These are phyloP conservation scores for Cymbopogon citratus DNA, from an alignment of 176 grass and related monocot species.

Conservation along the genomic window DNA sequence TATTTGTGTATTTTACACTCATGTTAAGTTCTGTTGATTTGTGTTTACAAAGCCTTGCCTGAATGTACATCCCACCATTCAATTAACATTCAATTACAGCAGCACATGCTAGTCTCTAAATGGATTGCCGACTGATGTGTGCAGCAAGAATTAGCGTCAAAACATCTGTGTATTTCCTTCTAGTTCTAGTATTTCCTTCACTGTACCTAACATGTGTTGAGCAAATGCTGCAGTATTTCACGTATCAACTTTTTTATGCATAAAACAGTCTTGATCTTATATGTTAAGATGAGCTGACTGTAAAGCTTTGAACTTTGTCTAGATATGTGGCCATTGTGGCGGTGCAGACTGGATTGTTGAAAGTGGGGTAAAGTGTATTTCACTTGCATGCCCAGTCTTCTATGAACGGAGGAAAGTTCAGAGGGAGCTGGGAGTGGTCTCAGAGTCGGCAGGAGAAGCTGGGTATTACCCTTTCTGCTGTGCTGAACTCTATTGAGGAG, in stretches of 20 bases:
- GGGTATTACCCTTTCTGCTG: constrained; percentile 66
- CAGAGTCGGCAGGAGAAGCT: constrained; percentile 44
- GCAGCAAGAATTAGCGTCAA: not conserved
- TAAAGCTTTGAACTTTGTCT: constrained; percentile 7
- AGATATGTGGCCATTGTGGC: constrained; percentile 83
- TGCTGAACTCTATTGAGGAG: constrained; percentile 62
- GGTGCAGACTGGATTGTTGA: constrained; percentile 70
- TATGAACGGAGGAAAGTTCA: constrained; percentile 81
- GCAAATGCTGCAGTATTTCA: not conserved
- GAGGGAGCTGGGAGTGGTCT: constrained; percentile 44
- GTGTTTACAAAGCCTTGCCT: not conserved
- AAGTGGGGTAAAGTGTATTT: constrained; percentile 70
- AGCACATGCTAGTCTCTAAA: not conserved
- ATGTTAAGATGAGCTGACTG: constrained; percentile 4
- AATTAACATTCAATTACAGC: not conserved
- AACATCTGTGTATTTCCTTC: not conserved
- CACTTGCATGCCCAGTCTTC: constrained; percentile 81
- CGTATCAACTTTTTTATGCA: not conserved
- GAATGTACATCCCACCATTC: too few species aligned
- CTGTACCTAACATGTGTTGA: not conserved
- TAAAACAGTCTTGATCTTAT: not conserved
- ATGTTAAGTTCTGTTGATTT: not conserved
- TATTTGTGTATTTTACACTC: not conserved
- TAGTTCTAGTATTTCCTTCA: not conserved
- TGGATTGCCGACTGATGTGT: not conserved